Conservation (phyloP, 2,329 filamentous ascomycete genomes). For the Colletotrichum lindemuthianum region DNA sequence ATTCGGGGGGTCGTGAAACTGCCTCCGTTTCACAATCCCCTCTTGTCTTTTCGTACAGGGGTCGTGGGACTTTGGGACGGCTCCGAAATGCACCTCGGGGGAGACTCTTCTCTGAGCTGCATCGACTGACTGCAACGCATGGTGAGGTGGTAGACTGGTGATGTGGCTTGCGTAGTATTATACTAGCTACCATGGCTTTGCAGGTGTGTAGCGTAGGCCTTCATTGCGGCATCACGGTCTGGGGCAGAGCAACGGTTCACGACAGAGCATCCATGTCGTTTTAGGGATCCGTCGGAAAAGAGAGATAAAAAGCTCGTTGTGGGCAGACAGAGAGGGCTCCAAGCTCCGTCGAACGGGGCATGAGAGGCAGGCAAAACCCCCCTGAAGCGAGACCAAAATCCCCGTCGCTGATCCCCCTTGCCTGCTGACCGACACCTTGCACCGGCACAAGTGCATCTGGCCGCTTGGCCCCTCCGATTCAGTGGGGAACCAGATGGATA, state of each 20-base stretch:
- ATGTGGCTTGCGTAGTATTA: too few species aligned
- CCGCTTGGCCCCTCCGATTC: constrained; percentile 27
- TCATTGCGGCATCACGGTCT: too few species aligned
- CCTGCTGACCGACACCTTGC: constrained; percentile 7
- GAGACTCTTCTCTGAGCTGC: constrained; percentile 5
- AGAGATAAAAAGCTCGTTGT: not conserved
- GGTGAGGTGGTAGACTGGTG: too few species aligned
- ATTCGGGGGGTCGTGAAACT: constrained; percentile 31
- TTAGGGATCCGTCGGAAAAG: too few species aligned
- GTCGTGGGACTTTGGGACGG: too few species aligned
- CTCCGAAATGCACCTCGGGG: not conserved
- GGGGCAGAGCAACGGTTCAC: too few species aligned
- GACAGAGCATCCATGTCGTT: too few species aligned
- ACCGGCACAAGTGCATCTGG: constrained; percentile 19
- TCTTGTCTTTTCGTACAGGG: constrained; percentile 1
- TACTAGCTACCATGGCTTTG: too few species aligned
- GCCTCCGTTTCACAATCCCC: constrained; percentile 30
- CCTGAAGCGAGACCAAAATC: constrained; percentile 26
- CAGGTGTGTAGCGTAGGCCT: too few species aligned
- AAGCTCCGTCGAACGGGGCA: not conserved
- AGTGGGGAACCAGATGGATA: constrained; percentile 27
- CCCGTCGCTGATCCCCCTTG: constrained; percentile 20
- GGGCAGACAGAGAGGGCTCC: constrained; percentile 22
- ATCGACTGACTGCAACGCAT: too few species aligned
- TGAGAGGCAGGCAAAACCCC: constrained; percentile 7